phyloP scores from a whole-genome alignment of 192 early-diverging fungal genomes.

The Coemansia sp. region DNA sequence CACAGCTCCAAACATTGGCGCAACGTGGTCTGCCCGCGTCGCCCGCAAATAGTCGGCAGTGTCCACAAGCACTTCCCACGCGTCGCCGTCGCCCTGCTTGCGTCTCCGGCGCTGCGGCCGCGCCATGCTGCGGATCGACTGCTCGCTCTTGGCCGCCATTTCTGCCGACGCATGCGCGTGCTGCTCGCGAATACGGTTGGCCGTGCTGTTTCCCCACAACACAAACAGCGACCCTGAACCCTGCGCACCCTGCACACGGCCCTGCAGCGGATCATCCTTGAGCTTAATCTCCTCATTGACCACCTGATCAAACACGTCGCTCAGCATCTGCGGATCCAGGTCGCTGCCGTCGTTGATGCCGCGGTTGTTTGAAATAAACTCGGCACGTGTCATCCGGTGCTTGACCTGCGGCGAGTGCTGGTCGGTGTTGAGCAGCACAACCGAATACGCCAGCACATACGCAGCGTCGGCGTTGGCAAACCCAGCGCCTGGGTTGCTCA shows the following conservation, averaged over 20 bases:
- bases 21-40: constrained; percentile 83
- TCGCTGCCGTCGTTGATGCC: constrained; percentile 88
- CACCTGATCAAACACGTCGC: constrained; percentile 80
- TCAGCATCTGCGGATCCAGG: constrained; percentile 71
- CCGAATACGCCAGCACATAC: constrained; percentile 90
- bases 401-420: constrained; percentile 84
- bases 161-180: constrained; percentile 62
- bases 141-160: constrained; percentile 73
- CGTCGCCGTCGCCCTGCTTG: background rate
- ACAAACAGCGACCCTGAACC: constrained; percentile 43
- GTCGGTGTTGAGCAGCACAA: constrained; percentile 94
- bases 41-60: constrained; percentile 63
- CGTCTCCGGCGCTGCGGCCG: constrained; percentile 42
- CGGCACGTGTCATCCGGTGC: constrained; percentile 78
- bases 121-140: constrained; percentile 63
- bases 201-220: constrained; percentile 45
- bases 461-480: constrained; percentile 94
- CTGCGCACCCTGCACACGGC: constrained; percentile 25
- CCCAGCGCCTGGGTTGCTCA: constrained; percentile 69
- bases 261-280: constrained; percentile 74
- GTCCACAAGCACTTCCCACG: constrained; percentile 44
- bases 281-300: constrained; percentile 83
- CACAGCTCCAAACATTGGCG: constrained; percentile 86
- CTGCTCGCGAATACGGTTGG: constrained; percentile 55
- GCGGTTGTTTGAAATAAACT: constrained; percentile 89